phyloP scores from a whole-genome alignment of 2,329 filamentous ascomycete genomes.

The Trichoderma atrobrunneum region DNA sequence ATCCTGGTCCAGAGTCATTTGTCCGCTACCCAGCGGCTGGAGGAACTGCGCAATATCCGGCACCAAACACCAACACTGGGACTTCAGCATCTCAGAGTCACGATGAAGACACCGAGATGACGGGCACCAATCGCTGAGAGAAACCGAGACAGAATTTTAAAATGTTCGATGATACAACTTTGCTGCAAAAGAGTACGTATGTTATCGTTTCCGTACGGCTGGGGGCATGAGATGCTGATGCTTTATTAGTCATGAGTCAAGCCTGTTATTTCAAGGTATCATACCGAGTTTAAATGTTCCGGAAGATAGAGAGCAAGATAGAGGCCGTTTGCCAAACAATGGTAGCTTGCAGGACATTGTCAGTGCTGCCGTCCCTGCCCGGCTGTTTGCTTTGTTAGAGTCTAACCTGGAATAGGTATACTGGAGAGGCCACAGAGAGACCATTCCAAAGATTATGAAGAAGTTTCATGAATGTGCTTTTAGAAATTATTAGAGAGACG shows the following conservation, averaged over 20 bases:
- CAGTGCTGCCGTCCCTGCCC: neutral
- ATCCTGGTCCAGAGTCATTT: neutral
- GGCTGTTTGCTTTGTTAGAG: neutral
- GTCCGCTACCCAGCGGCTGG: neutral
- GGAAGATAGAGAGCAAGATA: neutral
- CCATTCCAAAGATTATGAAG: neutral
- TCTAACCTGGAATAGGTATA: neutral
- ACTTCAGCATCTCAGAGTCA: neutral
- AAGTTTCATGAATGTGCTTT: neutral
- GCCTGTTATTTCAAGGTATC: neutral
- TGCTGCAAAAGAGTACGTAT: neutral
- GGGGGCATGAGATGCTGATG: neutral
- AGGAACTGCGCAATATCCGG: neutral
- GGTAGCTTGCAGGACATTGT: neutral
- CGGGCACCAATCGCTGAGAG: neutral
- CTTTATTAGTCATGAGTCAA: neutral
- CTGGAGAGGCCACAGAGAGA: neutral
- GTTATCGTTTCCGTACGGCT: neutral
- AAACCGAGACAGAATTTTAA: neutral
- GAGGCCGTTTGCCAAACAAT: neutral
- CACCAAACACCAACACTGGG: neutral
- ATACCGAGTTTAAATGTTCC: neutral
- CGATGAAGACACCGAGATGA: slow-evolving; percentile 4
- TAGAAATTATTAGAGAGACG: neutral
- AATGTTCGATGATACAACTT: neutral